Evolutionary conservation across 306 rosid genomes (phyloP), one percentile per base, ranked within the genome.

Genomic region (Fragaria nilgerrensis): DNA sequence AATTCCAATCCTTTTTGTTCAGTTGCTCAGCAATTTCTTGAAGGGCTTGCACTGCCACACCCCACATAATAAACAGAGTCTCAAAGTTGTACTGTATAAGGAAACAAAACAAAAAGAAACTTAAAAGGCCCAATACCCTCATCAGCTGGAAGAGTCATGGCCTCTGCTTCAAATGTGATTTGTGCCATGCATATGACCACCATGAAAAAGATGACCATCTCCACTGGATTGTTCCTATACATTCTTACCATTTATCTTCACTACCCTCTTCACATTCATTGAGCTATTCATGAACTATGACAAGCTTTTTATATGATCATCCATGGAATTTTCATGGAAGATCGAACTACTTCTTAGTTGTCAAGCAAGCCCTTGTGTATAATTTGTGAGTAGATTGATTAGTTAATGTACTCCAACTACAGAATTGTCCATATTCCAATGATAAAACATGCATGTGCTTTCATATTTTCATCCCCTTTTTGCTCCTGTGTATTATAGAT

Each of bases 1-100:
- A 73, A 73, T 73, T 73, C 77, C 77, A 73, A 36, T 73, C 52
- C 53, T 55, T 73, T 73, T 73, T 55, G 3, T 73, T 22, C 53
- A 73, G 52, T 4, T 56, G 39, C 11, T 1, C 68, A 56, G 77
- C 67, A 55, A 73, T 56, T 39, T 56, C 68, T 34, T 5, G 22
- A 72, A 53, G 65, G 32, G 76, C 65, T n/a, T 72, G n/a, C 65
- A 34, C 66, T 72, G 49, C 65, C 65, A 39, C 15, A 47, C 8
- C 65, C 75, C 29, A 48, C 23, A 70, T 13, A 14, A 50, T 1
- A 6, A 52, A 4, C 29, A 29, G 4, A 2, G 20, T 52, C 5
- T 12, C n/a, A 71, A 29, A 32, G 0, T 23, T 71, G 3, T 3
- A 32, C 34, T 49, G 5, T 29, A 45, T 0, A 6, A 25, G n/a